Conservation (phyloP, 192 early-diverging fungal genomes). For the Dimargaris cristalligena region DNA sequence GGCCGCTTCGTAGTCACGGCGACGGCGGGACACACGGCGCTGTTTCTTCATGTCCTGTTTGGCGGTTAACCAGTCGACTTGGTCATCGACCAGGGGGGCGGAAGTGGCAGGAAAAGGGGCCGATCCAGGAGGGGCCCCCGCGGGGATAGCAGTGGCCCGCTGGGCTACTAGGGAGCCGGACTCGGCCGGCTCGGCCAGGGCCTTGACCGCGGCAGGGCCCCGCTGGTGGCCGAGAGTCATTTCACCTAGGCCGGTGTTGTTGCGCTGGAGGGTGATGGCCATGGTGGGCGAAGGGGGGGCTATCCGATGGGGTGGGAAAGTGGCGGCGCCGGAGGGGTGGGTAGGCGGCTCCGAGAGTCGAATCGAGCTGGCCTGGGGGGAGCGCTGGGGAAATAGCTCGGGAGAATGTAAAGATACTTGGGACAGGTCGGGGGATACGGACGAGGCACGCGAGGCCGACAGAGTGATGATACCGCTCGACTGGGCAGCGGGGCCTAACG, state of each 20-base stretch:
- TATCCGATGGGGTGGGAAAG: not conserved
- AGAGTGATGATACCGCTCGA: not conserved
- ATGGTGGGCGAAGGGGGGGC: not conserved
- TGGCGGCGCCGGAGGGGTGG: not conserved
- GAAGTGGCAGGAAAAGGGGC: not conserved
- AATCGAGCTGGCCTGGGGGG: too few relatives aligned
- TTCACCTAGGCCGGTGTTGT: constrained; percentile 2
- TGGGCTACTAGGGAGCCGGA: not conserved
- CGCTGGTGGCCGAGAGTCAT: not conserved
- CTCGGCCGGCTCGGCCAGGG: not conserved
- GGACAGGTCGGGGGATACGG: not conserved
- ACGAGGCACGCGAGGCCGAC: not conserved
- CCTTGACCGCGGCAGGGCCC: not conserved
- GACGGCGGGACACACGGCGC: constrained; percentile 1
- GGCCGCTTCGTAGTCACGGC: not conserved
- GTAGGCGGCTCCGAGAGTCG: not conserved
- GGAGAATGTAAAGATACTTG: not conserved
- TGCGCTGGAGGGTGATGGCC: not conserved
- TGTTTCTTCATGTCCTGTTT: constrained; percentile 6
- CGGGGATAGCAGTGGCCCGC: not conserved
- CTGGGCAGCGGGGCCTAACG: not conserved
- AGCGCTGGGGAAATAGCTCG: not conserved
- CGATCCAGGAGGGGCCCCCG: not conserved
- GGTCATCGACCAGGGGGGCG: not conserved
- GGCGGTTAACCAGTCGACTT: constrained; percentile 5